phyloP scores from a whole-genome alignment of 768 basidiomycete species.

The Daedaleopsis sinensis region DNA sequence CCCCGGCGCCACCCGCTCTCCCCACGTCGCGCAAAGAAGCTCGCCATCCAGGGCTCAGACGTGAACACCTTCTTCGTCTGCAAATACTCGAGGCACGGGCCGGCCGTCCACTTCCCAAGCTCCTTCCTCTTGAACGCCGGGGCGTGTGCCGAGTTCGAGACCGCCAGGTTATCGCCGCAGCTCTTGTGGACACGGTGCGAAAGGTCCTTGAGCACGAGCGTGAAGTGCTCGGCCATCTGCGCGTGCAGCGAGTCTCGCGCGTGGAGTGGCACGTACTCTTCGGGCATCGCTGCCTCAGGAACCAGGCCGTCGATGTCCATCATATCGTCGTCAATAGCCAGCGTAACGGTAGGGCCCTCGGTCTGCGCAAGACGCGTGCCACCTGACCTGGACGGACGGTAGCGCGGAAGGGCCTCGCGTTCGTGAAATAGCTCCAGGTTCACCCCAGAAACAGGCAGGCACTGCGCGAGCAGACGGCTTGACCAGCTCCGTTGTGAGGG shows the following conservation, averaged over 20 bases:
- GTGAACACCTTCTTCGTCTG: constrained; percentile 38
- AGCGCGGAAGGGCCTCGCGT: constrained; percentile 22
- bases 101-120: constrained; percentile 53
- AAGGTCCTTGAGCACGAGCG: constrained; percentile 58
- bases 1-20: constrained; percentile 62
- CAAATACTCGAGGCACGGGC: constrained; percentile 63
- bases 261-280: constrained; percentile 49
- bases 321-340: constrained; percentile 27
- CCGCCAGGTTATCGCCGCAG: constrained; percentile 36
- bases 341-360: constrained; percentile 8
- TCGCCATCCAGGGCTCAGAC: constrained; percentile 50
- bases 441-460: constrained; percentile 6
- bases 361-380: constrained; percentile 20
- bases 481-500: constrained; percentile 29
- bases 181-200: constrained; percentile 45
- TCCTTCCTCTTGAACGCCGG: constrained; percentile 48
- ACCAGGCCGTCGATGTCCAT: constrained; percentile 69
- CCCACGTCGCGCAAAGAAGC: constrained; percentile 53
- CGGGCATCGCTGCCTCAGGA: constrained; percentile 24
- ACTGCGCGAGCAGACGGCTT: constrained; percentile 53
- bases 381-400: constrained; percentile 21
- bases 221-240: constrained; percentile 72
- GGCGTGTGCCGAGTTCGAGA: constrained; percentile 55
- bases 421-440: constrained; percentile 13
- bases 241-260: constrained; percentile 68